These are phyloP conservation scores for Penicillium psychrosexuale DNA, from an alignment of 2,329 filamentous ascomycete genomes.

Conservation along the genomic window DNA sequence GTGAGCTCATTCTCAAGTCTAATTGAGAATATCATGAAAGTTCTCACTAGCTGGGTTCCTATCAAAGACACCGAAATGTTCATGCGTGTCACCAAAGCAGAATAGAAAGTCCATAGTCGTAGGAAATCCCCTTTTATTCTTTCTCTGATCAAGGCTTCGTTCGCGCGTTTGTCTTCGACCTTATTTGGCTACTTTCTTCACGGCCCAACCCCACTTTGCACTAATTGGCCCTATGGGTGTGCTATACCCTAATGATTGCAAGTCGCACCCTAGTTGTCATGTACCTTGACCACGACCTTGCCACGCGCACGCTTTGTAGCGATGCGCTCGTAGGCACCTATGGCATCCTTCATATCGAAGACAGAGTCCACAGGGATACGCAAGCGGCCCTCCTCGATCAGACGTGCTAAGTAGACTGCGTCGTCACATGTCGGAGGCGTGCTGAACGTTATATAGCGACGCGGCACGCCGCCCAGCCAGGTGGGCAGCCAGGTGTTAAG, in stretches of 20 bases:
- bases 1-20: conserved; percentile 82
- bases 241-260: conserved; percentile 25
- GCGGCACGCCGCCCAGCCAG: conserved; percentile 15
- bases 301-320: conserved; percentile 13
- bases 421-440: conserved; percentile 9
- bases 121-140: conserved; percentile 33
- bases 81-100: conserved; percentile 83
- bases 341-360: conserved; percentile 12
- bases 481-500: conserved; percentile 6
- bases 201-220: not conserved
- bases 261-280: not conserved
- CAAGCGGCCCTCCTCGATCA: conserved; percentile 10
- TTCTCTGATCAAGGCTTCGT: not conserved
- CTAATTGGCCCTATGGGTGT: conserved; percentile 15
- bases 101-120: conserved; percentile 70
- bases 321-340: conserved; percentile 12
- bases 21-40: conserved; percentile 97
- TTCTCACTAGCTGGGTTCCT: conserved; percentile 87
- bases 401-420: conserved; percentile 4
- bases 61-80: conserved; percentile 91
- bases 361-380: conserved; percentile 14
- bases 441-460: conserved; percentile 15
- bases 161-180: not conserved
- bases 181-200: not conserved
- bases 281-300: conserved; percentile 16